phyloP scores from a whole-genome alignment of 2,329 filamentous ascomycete species.

The Epichloe amarillans region DNA sequence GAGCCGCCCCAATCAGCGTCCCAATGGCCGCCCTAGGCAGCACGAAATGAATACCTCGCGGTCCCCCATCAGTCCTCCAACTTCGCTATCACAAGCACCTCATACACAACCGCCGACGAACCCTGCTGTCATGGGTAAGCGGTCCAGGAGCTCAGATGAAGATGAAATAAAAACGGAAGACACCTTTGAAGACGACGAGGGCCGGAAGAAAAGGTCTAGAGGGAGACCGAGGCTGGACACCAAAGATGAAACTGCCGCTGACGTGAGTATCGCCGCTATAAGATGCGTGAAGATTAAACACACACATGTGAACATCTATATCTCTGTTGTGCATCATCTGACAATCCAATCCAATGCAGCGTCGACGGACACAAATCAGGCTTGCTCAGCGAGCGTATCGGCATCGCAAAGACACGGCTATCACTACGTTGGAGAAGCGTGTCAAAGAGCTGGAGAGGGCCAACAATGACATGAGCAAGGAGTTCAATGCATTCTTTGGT shows the following conservation, averaged over 20 bases:
- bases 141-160: slow-evolving; percentile 10
- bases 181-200: slow-evolving; percentile 21
- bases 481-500: slow-evolving; percentile 55
- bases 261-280: slow-evolving; percentile 42
- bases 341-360: slow-evolving; percentile 28
- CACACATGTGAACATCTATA: background rate
- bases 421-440: slow-evolving; percentile 56
- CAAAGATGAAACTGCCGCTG: slow-evolving; percentile 64
- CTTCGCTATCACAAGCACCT: background rate
- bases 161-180: slow-evolving; percentile 6
- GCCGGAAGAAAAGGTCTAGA: slow-evolving; percentile 46
- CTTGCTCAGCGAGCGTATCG: slow-evolving; percentile 77
- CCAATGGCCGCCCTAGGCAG: background rate
- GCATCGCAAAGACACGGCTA: slow-evolving; percentile 71
- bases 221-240: slow-evolving; percentile 64
- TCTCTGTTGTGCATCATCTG: background rate
- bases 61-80: background rate
- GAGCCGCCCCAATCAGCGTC: background rate
- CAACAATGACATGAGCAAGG: slow-evolving; percentile 61
- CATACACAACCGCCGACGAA: background rate
- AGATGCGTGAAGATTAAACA: background rate
- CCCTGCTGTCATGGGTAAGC: background rate
- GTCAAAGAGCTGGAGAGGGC: slow-evolving; percentile 55
- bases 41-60: background rate
- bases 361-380: slow-evolving; percentile 75